phyloP scores from a whole-genome alignment of 2,329 filamentous ascomycete genomes.

The Exophiala aquamarina region DNA sequence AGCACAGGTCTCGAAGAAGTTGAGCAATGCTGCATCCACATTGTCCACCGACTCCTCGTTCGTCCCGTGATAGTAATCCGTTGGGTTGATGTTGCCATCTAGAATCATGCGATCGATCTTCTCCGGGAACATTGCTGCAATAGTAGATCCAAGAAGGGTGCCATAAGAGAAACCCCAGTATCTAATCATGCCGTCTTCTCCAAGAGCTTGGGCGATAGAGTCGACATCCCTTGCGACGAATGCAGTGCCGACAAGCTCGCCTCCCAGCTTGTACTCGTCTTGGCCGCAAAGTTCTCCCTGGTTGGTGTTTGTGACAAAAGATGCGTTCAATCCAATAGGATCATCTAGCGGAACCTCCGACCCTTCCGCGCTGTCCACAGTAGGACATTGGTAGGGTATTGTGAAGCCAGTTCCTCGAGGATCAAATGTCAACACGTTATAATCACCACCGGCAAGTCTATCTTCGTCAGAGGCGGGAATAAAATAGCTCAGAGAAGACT shows the following conservation, averaged over 20 bases:
- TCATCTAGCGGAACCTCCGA: neutral
- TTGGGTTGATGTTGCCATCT: conserved; percentile 29
- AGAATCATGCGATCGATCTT: conserved; percentile 39
- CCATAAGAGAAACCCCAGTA: conserved; percentile 31
- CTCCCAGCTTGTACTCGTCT: neutral
- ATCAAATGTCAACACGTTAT: conserved; percentile 34
- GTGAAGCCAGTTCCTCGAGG: conserved; percentile 30
- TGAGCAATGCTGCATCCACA: conserved; percentile 48
- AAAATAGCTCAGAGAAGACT: neutral
- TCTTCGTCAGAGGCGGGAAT: neutral
- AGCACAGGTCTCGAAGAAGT: conserved; percentile 52
- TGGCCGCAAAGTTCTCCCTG: conserved; percentile 5
- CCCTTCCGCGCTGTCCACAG: neutral
- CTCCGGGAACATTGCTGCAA: conserved; percentile 42
- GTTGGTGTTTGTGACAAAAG: neutral
- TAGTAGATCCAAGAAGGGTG: conserved; percentile 33
- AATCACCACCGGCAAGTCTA: conserved; percentile 12
- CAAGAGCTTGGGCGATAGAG: neutral
- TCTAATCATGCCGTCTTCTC: conserved; percentile 25
- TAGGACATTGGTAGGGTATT: conserved; percentile 8
- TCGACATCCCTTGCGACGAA: conserved; percentile 46
- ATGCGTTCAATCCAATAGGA: conserved; percentile 5
- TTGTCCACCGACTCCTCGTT: neutral
- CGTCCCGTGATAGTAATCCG: conserved; percentile 16
- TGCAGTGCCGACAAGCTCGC: conserved; percentile 40